phyloP scores from a whole-genome alignment of 148 eudicot species.

The Oxyria digyna region DNA sequence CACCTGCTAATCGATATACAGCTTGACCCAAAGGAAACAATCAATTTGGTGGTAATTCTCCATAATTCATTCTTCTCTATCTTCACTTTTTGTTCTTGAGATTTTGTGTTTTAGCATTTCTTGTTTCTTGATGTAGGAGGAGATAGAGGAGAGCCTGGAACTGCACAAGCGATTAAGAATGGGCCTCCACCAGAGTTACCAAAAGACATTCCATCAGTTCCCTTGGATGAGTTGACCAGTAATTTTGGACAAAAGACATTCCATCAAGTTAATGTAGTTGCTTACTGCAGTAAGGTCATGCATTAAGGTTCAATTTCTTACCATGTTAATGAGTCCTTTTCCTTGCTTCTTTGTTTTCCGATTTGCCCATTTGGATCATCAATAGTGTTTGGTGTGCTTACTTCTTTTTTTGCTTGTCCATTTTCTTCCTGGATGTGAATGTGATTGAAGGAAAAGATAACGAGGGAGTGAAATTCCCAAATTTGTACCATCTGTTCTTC shows the following conservation, averaged over 20 bases:
- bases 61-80: not conserved
- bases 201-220: constrained; percentile 50
- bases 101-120: not conserved
- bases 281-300: too few relatives aligned
- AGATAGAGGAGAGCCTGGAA: constrained; percentile 61
- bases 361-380: too few relatives aligned
- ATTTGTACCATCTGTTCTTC: too few relatives aligned
- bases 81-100: not conserved
- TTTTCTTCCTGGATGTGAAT: too few relatives aligned
- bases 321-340: too few relatives aligned
- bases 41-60: constrained; percentile 30
- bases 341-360: too few relatives aligned
- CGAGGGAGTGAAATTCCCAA: too few relatives aligned
- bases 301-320: too few relatives aligned
- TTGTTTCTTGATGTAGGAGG: constrained; percentile 21
- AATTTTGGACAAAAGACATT: constrained; percentile 54
- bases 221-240: constrained; percentile 49
- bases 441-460: too few relatives aligned
- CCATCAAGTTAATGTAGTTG: too few relatives aligned
- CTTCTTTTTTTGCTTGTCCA: too few relatives aligned
- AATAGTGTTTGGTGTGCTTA: too few relatives aligned
- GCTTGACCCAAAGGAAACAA: constrained; percentile 55
- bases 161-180: constrained; percentile 23
- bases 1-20: constrained; percentile 44
- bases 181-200: constrained; percentile 46